These are phyloP conservation scores for Sambucus nigra DNA, from an alignment of 129 eudicot species.

Conservation along the genomic window DNA sequence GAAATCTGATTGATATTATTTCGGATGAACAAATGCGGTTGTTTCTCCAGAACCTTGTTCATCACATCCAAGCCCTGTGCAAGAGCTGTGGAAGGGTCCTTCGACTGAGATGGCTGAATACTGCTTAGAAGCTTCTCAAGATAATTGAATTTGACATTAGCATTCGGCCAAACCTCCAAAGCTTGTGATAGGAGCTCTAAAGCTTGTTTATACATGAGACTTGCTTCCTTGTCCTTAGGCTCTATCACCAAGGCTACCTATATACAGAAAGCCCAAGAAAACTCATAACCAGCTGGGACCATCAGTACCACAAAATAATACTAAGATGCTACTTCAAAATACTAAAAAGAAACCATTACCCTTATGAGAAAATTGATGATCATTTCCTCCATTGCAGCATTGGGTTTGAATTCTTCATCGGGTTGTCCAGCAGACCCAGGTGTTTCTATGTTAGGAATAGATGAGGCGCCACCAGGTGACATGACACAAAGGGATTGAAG, in stretches of 20 bases:
- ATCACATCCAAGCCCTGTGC: constrained; percentile 97
- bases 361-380: constrained; percentile 91
- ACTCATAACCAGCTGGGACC: background rate
- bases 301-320: background rate
- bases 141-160: constrained; percentile 95
- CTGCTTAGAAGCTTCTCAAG: constrained; percentile 93
- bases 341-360: constrained; percentile 31
- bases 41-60: constrained; percentile 98
- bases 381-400: constrained; percentile 99
- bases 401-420: constrained; percentile 95
- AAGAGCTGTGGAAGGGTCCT: constrained; percentile 96
- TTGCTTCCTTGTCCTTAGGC: constrained; percentile 95
- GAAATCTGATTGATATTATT: constrained; percentile 91
- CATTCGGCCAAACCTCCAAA: constrained; percentile 96
- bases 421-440: constrained; percentile 89
- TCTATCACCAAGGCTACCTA: constrained; percentile 98
- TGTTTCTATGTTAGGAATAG: constrained; percentile 80
- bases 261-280: constrained; percentile 4
- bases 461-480: constrained; percentile 93
- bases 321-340: constrained; percentile 4
- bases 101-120: constrained; percentile 84
- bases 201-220: constrained; percentile 92
- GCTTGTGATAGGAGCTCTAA: constrained; percentile 92
- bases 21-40: constrained; percentile 85
- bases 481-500: constrained; percentile 78